These are phyloP conservation scores for Brettanomyces sp. DNA, from an alignment of 805 yeast genomes.

Conservation along the genomic window DNA sequence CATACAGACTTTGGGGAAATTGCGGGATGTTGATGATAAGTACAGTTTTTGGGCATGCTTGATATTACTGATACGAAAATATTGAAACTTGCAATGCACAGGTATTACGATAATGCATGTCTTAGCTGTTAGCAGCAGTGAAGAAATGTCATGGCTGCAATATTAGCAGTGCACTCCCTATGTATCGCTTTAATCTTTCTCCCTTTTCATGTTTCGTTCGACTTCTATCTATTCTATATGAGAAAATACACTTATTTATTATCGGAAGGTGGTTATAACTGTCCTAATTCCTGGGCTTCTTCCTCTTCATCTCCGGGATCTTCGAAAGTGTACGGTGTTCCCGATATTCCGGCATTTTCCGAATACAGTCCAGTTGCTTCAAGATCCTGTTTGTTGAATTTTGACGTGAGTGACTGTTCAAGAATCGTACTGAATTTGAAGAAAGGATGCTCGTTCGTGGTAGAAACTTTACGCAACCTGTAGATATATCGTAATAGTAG, in stretches of 20 bases:
- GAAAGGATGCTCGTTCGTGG: conserved; percentile 5
- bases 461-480: conserved; percentile 6
- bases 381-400: neutral
- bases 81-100: too few relatives aligned
- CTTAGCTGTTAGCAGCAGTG: too few relatives aligned
- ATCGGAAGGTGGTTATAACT: neutral
- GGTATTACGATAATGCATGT: too few relatives aligned
- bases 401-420: neutral
- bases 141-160: too few relatives aligned
- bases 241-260: neutral
- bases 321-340: neutral
- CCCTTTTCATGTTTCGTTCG: too few relatives aligned
- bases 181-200: too few relatives aligned
- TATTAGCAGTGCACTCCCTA: too few relatives aligned
- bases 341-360: neutral
- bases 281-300: neutral
- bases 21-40: too few relatives aligned
- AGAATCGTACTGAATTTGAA: conserved; percentile 6
- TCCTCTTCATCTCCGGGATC: neutral
- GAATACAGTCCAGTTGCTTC: neutral
- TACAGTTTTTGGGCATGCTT: too few relatives aligned
- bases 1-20: too few relatives aligned
- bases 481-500: neutral
- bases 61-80: too few relatives aligned
- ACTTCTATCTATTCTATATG: too few relatives aligned